A percentile compares a stretch with the other conserved stretches of the same genome.
Evolutionary conservation across 164 flowering plant species (phyloP).

Genomic region (Vitis amurensis): DNA sequence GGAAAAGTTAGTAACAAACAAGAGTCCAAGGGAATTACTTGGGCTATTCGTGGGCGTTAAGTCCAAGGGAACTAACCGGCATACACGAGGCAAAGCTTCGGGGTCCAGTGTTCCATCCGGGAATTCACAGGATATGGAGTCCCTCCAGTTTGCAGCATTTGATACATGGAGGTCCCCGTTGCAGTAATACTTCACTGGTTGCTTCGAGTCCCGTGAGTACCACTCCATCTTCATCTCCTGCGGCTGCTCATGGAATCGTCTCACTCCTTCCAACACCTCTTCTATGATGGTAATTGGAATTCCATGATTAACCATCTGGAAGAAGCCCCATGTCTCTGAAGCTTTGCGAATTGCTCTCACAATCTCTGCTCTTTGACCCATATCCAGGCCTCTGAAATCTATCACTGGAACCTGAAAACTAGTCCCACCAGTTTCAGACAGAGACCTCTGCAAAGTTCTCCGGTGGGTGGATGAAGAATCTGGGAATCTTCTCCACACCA

Average conservation of each 20-base stretch:
- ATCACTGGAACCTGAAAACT: slow-evolving; percentile 25
- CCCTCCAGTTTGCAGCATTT: slow-evolving; percentile 39
- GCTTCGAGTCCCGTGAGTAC: slow-evolving; percentile 23
- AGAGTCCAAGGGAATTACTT: too few relatives aligned
- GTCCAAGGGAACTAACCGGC: slow-evolving; percentile 10
- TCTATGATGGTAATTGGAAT: slow-evolving; percentile 22
- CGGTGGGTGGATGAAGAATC: slow-evolving; percentile 22
- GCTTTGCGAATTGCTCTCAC: slow-evolving; percentile 21
- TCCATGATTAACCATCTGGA: slow-evolving; percentile 40
- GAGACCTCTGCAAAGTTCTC: neutral
- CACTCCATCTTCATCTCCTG: slow-evolving; percentile 24
- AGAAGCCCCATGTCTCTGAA: slow-evolving; percentile 35
- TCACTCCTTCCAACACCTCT: slow-evolving; percentile 19
- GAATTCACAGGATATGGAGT: slow-evolving; percentile 20
- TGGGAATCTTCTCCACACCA: slow-evolving; percentile 23
- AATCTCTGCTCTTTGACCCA: slow-evolving; percentile 6
- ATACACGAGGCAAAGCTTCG: slow-evolving; percentile 11
- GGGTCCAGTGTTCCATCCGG: slow-evolving; percentile 18
- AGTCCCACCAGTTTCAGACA: neutral
- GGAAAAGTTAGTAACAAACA: too few relatives aligned
- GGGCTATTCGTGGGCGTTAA: too few relatives aligned
- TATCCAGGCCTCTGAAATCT: slow-evolving; percentile 12
- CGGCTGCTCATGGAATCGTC: slow-evolving; percentile 35
- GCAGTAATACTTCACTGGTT: slow-evolving; percentile 20
- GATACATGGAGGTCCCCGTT: slow-evolving; percentile 24